Conservation (phyloP, 805 yeast species). For the Candida palmyrensis region DNA sequence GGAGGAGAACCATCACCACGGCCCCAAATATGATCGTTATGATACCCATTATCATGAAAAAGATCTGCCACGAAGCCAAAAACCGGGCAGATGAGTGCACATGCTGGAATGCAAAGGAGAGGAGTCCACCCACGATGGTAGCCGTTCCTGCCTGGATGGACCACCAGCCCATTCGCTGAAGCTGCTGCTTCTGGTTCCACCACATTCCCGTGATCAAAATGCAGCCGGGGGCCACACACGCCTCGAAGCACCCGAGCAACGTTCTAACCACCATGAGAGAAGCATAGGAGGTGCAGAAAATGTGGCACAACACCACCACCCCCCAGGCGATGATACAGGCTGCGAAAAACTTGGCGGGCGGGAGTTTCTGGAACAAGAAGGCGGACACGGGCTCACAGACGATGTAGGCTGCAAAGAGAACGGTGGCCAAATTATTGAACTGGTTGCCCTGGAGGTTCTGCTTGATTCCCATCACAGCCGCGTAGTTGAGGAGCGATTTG, state of each 20-base stretch:
- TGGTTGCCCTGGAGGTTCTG: constrained; percentile 41
- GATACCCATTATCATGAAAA: constrained; percentile 52
- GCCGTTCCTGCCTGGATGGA: constrained; percentile 56
- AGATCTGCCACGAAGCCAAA: constrained; percentile 56
- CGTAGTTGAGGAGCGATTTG: constrained; percentile 54
- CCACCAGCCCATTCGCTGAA: constrained; percentile 50
- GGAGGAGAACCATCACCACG: constrained; percentile 37
- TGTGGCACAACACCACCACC: constrained; percentile 42
- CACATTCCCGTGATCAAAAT: constrained; percentile 59
- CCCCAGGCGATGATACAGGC: constrained; percentile 51
- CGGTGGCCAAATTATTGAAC: constrained; percentile 49
- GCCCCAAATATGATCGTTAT: constrained; percentile 48
- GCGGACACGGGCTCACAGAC: constrained; percentile 47
- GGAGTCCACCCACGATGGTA: constrained; percentile 42
- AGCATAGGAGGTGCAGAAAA: constrained; percentile 49
- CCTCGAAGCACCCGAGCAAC: constrained; percentile 50
- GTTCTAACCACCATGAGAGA: constrained; percentile 52
- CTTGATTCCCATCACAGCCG: constrained; percentile 62
- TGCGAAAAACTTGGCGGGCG: constrained; percentile 48
- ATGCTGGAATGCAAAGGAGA: constrained; percentile 50
- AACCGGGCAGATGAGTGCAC: constrained; percentile 22
- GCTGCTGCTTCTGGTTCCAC: constrained; percentile 50
- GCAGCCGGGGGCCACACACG: constrained; percentile 52
- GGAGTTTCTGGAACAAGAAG: constrained; percentile 41
- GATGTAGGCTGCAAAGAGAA: constrained; percentile 49